These are phyloP conservation scores for Backusella parvicylindrica DNA, from an alignment of 192 early-diverging fungal genomes.

Conservation along the genomic window DNA sequence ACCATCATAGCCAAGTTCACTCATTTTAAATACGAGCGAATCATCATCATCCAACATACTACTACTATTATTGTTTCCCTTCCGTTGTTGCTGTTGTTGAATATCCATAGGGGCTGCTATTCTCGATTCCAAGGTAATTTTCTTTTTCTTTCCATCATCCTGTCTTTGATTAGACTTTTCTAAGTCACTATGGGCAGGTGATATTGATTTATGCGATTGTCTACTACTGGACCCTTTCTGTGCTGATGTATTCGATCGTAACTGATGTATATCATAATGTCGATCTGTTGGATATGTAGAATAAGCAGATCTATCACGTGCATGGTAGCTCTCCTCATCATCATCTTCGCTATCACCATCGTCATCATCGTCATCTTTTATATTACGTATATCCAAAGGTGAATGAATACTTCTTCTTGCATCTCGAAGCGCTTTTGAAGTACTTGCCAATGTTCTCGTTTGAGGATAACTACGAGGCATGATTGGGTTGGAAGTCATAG, in stretches of 20 bases:
- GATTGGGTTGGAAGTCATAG: background rate
- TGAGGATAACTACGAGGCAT: constrained; percentile 10
- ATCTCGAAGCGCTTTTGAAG: background rate
- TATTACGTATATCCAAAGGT: background rate
- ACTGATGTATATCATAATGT: background rate
- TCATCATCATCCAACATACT: constrained; percentile 36
- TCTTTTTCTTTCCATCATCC: background rate
- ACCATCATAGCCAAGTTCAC: constrained; percentile 21
- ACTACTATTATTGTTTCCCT: background rate
- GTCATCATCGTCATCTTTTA: background rate
- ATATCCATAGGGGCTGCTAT: background rate
- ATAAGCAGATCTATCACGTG: constrained; percentile 5
- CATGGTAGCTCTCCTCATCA: background rate
- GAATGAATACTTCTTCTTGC: background rate
- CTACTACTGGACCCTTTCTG: background rate
- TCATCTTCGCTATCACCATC: background rate
- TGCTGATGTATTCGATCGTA: background rate
- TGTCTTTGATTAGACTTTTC: background rate
- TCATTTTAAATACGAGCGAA: constrained; percentile 37
- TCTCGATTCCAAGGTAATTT: background rate
- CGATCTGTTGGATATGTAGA: constrained; percentile 7
- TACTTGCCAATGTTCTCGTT: background rate
- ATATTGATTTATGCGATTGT: background rate
- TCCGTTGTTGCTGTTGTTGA: background rate
- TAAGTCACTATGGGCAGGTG: background rate